phyloP scores from a whole-genome alignment of 2,329 filamentous ascomycete genomes.

The Alternaria hordeiaustralica region DNA sequence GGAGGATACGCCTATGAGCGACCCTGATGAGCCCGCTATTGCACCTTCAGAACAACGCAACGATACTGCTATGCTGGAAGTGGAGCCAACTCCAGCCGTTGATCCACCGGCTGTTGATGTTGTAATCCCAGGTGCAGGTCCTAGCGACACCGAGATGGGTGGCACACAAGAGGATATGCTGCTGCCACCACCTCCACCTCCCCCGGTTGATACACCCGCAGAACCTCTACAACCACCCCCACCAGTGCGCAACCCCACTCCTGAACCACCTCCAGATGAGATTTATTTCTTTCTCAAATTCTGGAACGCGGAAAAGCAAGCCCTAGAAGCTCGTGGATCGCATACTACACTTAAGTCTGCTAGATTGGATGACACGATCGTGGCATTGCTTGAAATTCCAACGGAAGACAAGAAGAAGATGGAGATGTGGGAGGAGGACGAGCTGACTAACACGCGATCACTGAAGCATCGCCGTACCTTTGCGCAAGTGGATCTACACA shows the following conservation, averaged over 20 bases:
- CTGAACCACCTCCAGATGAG: constrained; percentile 39
- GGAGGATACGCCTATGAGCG: constrained; percentile 50
- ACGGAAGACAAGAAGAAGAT: constrained; percentile 48
- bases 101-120: constrained; percentile 34
- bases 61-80: constrained; percentile 37
- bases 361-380: constrained; percentile 44
- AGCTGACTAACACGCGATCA: constrained; percentile 31
- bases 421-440: constrained; percentile 60
- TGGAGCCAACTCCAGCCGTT: constrained; percentile 16
- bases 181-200: constrained; percentile 32
- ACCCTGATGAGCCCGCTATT: constrained; percentile 37
- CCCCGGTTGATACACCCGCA: constrained; percentile 17
- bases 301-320: constrained; percentile 47
- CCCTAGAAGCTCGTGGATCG: constrained; percentile 41
- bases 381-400: constrained; percentile 36
- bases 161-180: constrained; percentile 42
- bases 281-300: constrained; percentile 52
- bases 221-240: constrained; percentile 28
- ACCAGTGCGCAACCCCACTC: constrained; percentile 26
- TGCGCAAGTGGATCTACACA: constrained; percentile 39
- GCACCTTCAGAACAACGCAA: constrained; percentile 1
- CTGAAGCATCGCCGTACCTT: constrained; percentile 45
- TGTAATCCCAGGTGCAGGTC: constrained; percentile 18
- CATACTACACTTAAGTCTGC: constrained; percentile 40
- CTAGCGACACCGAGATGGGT: constrained; percentile 46